A percentile compares a stretch with the other conserved stretches of the same genome.
Conservation (phyloP, 2,329 filamentous ascomycete species). For the Corinectria fuckeliana region DNA sequence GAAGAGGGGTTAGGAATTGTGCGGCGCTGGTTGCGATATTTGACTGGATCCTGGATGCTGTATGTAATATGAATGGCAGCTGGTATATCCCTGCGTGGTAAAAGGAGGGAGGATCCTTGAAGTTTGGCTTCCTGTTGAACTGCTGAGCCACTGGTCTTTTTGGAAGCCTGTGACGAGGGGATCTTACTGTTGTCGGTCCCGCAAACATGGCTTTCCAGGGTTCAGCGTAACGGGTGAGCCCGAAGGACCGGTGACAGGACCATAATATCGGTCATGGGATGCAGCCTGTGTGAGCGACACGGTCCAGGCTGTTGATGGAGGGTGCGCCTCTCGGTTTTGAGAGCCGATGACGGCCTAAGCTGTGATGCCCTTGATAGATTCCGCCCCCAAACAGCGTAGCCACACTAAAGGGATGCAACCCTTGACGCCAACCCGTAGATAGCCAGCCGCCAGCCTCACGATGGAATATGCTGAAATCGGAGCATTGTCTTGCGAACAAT, state of each 20-base stretch:
- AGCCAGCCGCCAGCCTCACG: conserved; percentile 32
- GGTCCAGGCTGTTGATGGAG: background rate
- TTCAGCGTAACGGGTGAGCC: conserved; percentile 10
- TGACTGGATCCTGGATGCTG: conserved; percentile 16
- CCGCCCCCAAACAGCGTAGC: background rate
- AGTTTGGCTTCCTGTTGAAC: background rate
- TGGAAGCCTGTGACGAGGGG: conserved; percentile 1
- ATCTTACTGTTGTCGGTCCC: conserved; percentile 15
- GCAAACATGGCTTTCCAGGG: conserved; percentile 13
- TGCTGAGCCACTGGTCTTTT: conserved; percentile 10
- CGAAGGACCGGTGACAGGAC: background rate
- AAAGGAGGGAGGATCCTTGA: conserved; percentile 25
- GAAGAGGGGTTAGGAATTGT: conserved; percentile 22
- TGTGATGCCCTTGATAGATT: background rate
- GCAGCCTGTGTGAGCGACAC: background rate
- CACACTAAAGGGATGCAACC: conserved; percentile 12
- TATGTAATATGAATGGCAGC: conserved; percentile 7
- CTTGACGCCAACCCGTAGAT: conserved; percentile 23
- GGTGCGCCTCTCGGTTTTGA: background rate
- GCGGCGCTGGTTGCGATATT: conserved; percentile 10
- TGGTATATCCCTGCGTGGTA: conserved; percentile 15
- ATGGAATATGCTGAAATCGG: conserved; percentile 36
- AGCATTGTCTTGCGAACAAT: conserved; percentile 30
- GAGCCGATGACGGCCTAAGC: conserved; percentile 5
- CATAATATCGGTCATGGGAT: background rate